Percentiles rank a stretch among this genome's conserved stretches.
Evolutionary conservation across 768 basidiomycete genomes (phyloP).

Genomic region (Suillus spraguei): DNA sequence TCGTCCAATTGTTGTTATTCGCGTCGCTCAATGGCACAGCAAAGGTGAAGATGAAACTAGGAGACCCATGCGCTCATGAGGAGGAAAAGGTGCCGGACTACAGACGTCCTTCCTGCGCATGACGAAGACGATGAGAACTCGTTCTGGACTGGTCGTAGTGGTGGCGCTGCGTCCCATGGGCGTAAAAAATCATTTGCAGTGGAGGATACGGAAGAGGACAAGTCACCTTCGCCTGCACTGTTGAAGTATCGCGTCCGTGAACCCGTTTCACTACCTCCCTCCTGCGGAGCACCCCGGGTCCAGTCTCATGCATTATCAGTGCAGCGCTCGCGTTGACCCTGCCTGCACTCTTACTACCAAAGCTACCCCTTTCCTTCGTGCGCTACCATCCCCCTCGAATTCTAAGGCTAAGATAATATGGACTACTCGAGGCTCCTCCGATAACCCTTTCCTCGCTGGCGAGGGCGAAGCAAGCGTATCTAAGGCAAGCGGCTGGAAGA

Average conservation of each 20-base stretch:
- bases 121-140: conserved; percentile 53
- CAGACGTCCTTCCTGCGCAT: conserved; percentile 35
- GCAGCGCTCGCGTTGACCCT: too few species aligned
- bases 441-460: too few species aligned
- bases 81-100: conserved; percentile 44
- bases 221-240: conserved; percentile 40
- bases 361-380: too few species aligned
- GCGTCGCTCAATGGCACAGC: conserved; percentile 15
- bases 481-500: too few species aligned
- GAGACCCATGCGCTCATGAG: conserved; percentile 30
- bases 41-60: conserved; percentile 19
- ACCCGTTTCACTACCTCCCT: conserved; percentile 69
- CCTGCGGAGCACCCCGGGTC: conserved; percentile 46
- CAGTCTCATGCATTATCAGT: conserved; percentile 7
- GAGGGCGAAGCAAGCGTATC: too few species aligned
- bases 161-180: conserved; percentile 29
- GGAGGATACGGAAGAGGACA: conserved; percentile 14
- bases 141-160: conserved; percentile 26
- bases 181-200: conserved; percentile 10
- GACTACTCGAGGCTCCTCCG: too few species aligned
- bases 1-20: not conserved
- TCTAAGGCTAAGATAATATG: too few species aligned
- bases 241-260: conserved; percentile 37
- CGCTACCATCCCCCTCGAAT: too few species aligned
- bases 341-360: too few species aligned